Base-by-base conservation (phyloP, 192 early-diverging fungal genomes). In the Backusella liffmaniae region DNA sequence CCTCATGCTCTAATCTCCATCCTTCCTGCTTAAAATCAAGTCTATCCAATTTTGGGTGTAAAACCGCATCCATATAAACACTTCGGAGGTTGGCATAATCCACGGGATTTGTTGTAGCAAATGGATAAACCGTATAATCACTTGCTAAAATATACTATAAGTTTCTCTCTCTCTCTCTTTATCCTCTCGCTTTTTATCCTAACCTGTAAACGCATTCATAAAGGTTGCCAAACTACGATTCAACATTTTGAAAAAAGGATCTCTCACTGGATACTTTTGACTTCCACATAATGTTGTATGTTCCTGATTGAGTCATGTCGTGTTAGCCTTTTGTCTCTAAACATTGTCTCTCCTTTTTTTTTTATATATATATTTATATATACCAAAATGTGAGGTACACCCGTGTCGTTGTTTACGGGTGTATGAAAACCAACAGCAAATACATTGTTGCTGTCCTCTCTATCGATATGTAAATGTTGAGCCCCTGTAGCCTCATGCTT, bases 241-340 rank as follows among this genome's bases (percentile, higher is more conserved):
- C 36, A 96, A 84, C 97, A 98, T 98, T 82, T 98, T 98, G 86
- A 98, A 97, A 76, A 98, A 98, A n/a, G 97, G 97, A 79, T 98
- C 97, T 15, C 96, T 86, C 30, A 98, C 94, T n/a, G 96, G 97
- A 75, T 92, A 98, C 68, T 85, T 84, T 67, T 88, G 76, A 68
- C 92, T 94, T 8, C 97, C 97, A 73, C 97, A 98, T 42, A 98
- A 87, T 18, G 97, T 94, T 2, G 95, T 97, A 80, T 98, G 97
- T 84, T 97, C 95, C 83, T 84, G 21, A 35, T 44, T 37, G 42
- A 32, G 32, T 37, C 9, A 65, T 26, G 42, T 41, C 12, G 9
- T 13, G 53, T 26, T 68, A 74, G 39, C 30, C 35, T 32, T 21
- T 16, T 13, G 13, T 9, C 2, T 32, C 66, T 12, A 32, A 1